Evolutionary conservation across 202 grass and related monocot species (phyloP), one percentile per base, ranked within the genome.

Genomic region (Carex arenaria): DNA sequence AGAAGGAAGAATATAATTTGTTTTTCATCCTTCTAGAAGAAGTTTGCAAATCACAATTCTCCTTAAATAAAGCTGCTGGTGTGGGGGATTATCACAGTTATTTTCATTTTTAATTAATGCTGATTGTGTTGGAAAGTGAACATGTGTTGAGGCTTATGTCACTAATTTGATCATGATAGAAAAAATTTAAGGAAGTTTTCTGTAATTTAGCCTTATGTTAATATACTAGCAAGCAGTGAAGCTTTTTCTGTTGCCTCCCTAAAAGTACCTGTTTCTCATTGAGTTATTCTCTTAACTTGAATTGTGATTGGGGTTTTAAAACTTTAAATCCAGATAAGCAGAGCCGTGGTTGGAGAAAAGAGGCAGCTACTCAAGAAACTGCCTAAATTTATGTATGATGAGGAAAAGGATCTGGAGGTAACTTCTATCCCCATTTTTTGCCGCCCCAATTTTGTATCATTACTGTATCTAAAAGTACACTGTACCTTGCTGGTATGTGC

Each of bases 381-480:
- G 54, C 88, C 88, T 34, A 86, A 86, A 79, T 90, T 90, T 79
- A 75, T 86, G 68, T 90, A 90, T 66, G 73, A 90, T 20, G 88
- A 90, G 56, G 88, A 90, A 61, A 90, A 90, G 66, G 80, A 75
- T 75, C 79, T 90, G 64, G 80, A 90, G 88, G 88, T 90, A 84
- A 70, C 8, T 66, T 42, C 8, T n/a, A 61, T 74, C 14, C 42
- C 49, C n/a, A 19, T 56, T 32, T 12, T 82, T 8, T 53, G 10
- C 26, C 3, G 2, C 2, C 19, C 30, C 34, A 60, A 9, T 18
- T 64, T 78, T 53, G 14, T 49, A 60, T 15, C 56, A 84, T n/a
- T 85, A 42, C 15, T 52, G 34, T 17, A 64, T 59, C 30, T 22
- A 14, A 42, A 42, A 63, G 31, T 49, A 60, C 57, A 61, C 52